These are phyloP conservation scores for Oryza meyeriana DNA, from an alignment of 176 grass and related monocot species.

Conservation along the genomic window DNA sequence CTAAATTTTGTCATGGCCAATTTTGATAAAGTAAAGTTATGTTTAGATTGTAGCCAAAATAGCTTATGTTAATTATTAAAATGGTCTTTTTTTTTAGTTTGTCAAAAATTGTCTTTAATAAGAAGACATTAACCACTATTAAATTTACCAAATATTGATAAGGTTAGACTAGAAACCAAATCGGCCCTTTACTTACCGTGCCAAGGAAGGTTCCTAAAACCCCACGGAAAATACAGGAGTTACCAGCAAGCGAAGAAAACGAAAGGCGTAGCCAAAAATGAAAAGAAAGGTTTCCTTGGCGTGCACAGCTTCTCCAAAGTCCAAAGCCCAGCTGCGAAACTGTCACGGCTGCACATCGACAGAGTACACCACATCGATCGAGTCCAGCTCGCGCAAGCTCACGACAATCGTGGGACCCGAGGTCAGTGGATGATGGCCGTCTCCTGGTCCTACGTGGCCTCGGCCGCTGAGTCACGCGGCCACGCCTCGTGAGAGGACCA, in stretches of 20 bases:
- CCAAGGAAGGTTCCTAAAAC: not conserved
- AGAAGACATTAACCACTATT: no score
- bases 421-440: not conserved
- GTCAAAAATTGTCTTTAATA: no score
- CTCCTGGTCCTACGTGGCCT: not conserved
- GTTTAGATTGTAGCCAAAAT: no score
- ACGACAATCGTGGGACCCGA: not conserved
- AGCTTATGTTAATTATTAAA: no score
- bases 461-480: not conserved
- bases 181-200: not conserved
- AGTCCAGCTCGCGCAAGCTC: conserved; percentile 7
- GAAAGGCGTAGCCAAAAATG: not conserved
- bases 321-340: no score
- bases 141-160: no score
- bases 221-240: not conserved
- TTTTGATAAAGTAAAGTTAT: no score
- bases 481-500: not conserved
- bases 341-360: not conserved
- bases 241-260: conserved; percentile 33
- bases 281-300: not conserved
- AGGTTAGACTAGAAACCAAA: no score
- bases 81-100: no score
- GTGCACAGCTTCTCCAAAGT: conserved; percentile 20
- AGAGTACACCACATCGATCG: not conserved
- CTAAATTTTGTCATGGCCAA: no score